Conservation (phyloP, 2,329 filamentous ascomycete species). For the Calonectria naviculata region DNA sequence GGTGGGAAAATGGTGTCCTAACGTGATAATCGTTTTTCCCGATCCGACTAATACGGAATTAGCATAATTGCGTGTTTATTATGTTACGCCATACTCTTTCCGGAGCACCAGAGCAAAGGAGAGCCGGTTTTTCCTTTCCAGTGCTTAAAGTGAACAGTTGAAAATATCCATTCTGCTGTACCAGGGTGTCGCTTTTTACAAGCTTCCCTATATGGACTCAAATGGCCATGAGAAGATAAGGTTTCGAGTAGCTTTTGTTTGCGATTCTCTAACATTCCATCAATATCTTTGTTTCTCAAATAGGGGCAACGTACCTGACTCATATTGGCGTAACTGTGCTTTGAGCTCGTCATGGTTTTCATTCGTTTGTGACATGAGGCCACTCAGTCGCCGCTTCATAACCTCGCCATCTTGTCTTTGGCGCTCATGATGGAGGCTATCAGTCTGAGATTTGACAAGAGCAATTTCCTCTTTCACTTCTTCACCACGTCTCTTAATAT, state of each 20-base stretch:
- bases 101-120: too few relatives aligned
- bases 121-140: too few relatives aligned
- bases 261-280: conserved; percentile 14
- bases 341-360: background rate
- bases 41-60: conserved; percentile 45
- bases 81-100: too few relatives aligned
- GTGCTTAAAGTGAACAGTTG: conserved; percentile 33
- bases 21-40: conserved; percentile 39
- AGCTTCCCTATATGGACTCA: conserved; percentile 39
- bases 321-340: too few relatives aligned
- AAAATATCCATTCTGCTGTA: conserved; percentile 43
- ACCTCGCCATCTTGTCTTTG: conserved; percentile 32
- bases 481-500: conserved; percentile 30
- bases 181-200: conserved; percentile 38
- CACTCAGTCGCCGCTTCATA: background rate
- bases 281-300: background rate
- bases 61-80: too few relatives aligned
- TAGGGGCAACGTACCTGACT: background rate
- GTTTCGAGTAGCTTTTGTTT: conserved; percentile 40
- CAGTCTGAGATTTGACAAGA: conserved; percentile 35
- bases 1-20: background rate
- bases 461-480: conserved; percentile 39
- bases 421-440: conserved; percentile 34
- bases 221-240: conserved; percentile 41
- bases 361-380: background rate